Conservation (phyloP, 192 early-diverging fungal genomes). For the Podila epigama region DNA sequence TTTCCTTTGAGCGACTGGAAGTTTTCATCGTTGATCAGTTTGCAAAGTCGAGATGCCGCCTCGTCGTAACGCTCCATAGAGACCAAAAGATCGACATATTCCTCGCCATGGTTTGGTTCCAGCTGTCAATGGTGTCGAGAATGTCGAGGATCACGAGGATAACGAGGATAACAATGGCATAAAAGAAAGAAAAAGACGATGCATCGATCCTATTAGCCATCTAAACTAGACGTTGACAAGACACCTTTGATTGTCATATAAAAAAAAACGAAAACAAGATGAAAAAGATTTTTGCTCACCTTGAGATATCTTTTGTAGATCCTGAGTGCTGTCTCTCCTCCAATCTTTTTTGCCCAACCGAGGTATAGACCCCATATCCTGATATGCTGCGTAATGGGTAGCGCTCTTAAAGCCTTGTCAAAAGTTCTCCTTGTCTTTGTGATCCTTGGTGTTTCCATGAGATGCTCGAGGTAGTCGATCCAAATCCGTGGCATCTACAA, state of each 20-base stretch:
- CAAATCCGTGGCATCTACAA: slow-evolving; percentile 90
- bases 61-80: slow-evolving; percentile 73
- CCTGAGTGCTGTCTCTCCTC: slow-evolving; percentile 83
- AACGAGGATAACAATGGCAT: no score
- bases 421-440: slow-evolving; percentile 83
- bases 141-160: no score
- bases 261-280: no score
- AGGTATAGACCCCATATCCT: slow-evolving; percentile 90
- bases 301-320: slow-evolving; percentile 87
- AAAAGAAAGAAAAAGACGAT: background rate
- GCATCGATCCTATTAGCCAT: background rate
- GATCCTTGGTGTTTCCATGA: slow-evolving; percentile 73
- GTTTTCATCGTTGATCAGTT: slow-evolving; percentile 75
- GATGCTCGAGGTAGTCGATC: slow-evolving; percentile 77
- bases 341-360: slow-evolving; percentile 74
- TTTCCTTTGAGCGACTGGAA: slow-evolving; percentile 75
- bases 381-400: slow-evolving; percentile 94
- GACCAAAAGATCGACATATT: slow-evolving; percentile 76
- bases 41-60: slow-evolving; percentile 76
- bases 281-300: slow-evolving; percentile 19
- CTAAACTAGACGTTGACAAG: no score
- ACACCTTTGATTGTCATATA: no score
- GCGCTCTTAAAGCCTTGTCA: slow-evolving; percentile 86
- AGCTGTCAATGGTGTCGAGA: no score
- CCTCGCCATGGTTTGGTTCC: slow-evolving; percentile 80